A percentile compares a stretch with the other conserved stretches of the same genome.
These are phyloP conservation scores for Blastobotrys indianensis DNA, from an alignment of 1,139 yeast genomes.

Conservation along the genomic window DNA sequence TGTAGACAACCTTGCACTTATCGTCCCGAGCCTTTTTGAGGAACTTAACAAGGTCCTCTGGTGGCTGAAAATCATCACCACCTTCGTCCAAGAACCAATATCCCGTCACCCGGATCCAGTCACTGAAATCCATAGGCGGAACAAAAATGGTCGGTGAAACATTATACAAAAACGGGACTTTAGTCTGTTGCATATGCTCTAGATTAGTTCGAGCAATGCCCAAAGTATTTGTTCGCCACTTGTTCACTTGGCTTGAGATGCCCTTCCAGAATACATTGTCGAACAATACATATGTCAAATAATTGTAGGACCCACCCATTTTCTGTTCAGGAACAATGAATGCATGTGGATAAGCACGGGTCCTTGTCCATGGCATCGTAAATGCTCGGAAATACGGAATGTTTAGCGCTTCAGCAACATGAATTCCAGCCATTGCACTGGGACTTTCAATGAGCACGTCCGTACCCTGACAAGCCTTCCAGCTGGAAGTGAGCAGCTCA, in stretches of 20 bases:
- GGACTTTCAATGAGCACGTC: conserved; percentile 90
- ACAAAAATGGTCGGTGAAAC: conserved; percentile 85
- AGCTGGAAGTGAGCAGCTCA: conserved; percentile 61
- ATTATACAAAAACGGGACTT: conserved; percentile 83
- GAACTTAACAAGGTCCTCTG: conserved; percentile 52
- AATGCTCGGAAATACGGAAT: conserved; percentile 92
- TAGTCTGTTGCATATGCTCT: conserved; percentile 63
- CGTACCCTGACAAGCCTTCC: conserved; percentile 81
- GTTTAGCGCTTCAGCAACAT: conserved; percentile 84
- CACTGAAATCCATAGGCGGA: conserved; percentile 88
- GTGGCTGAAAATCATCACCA: conserved; percentile 51
- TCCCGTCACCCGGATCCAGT: conserved; percentile 92
- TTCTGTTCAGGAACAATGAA: conserved; percentile 91
- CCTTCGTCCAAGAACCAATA: conserved; percentile 90
- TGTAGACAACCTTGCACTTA: conserved; percentile 69
- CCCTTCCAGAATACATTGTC: conserved; percentile 95
- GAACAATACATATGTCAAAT: conserved; percentile 84
- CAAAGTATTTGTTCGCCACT: conserved; percentile 71
- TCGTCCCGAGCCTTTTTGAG: conserved; percentile 56
- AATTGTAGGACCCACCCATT: conserved; percentile 87
- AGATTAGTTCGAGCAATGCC: conserved; percentile 64
- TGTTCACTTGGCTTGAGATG: conserved; percentile 78
- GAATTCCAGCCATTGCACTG: conserved; percentile 92
- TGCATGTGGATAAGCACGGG: conserved; percentile 94
- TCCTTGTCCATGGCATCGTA: conserved; percentile 98